Conservation (phyloP, 192 early-diverging fungal species). For the Umbelopsis ramanniana region DNA sequence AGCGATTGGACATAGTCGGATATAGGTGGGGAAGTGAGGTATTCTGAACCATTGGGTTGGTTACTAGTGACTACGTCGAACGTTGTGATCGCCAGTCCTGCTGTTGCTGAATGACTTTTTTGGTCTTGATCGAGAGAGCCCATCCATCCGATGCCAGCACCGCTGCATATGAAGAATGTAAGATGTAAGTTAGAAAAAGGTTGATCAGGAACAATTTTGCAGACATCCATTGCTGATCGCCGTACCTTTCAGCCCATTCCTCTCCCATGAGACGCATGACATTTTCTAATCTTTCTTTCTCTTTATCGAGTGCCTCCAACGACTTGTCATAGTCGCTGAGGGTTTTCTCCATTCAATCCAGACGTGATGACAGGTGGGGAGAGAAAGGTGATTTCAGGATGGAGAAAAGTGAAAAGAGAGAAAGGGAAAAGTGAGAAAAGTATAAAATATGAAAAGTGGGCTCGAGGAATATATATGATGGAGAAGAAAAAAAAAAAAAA, state of each 20-base stretch:
- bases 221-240: background rate
- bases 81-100: background rate
- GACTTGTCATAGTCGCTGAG: constrained; percentile 42
- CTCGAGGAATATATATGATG: background rate
- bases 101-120: background rate
- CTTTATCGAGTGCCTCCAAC: constrained; percentile 37
- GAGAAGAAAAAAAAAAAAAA: background rate
- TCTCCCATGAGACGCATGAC: constrained; percentile 42
- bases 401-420: background rate
- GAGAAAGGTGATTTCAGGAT: background rate
- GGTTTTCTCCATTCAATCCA: constrained; percentile 23
- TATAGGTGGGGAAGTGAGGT: constrained; percentile 7
- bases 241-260: constrained; percentile 48
- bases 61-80: background rate
- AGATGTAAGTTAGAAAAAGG: no score
- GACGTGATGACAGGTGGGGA: background rate
- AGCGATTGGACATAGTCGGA: constrained; percentile 14
- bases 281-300: constrained; percentile 31
- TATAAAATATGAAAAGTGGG: no score
- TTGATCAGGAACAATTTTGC: no score
- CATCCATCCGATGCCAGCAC: constrained; percentile 44
- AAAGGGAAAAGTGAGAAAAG: background rate
- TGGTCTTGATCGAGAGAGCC: constrained; percentile 7
- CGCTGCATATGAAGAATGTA: constrained; percentile 30
- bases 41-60: background rate